Evolutionary conservation across 2,329 filamentous ascomycete species (phyloP).

Genomic region (Didymella pinodella): DNA sequence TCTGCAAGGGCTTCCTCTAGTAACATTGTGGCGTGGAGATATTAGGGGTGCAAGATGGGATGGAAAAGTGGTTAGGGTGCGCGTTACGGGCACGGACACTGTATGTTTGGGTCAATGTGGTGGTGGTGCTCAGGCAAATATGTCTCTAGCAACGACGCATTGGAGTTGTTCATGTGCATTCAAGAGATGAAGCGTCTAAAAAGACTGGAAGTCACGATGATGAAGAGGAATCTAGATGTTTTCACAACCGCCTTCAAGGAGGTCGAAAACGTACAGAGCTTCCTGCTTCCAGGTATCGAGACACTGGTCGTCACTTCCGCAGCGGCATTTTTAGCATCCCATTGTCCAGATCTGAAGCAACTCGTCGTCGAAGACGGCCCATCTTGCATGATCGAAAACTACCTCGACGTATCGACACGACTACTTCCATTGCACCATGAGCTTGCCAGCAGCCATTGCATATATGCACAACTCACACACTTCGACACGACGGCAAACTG

Average conservation of each 20-base stretch:
- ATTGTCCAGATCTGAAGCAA: constrained; percentile 22
- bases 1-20: too few species aligned
- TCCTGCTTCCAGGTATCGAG: constrained; percentile 16
- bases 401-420: constrained; percentile 15
- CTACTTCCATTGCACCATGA: constrained; percentile 11
- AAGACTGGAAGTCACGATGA: constrained; percentile 29
- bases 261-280: background rate
- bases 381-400: constrained; percentile 26
- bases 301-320: constrained; percentile 19
- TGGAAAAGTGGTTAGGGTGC: too few species aligned
- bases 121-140: constrained; percentile 31
- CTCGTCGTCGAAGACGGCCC: constrained; percentile 22
- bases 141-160: constrained; percentile 23
- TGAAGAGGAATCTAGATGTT: constrained; percentile 30
- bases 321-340: constrained; percentile 22
- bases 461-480: constrained; percentile 7
- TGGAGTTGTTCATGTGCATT: constrained; percentile 24
- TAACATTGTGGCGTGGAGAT: too few species aligned
- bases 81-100: too few species aligned
- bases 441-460: background rate
- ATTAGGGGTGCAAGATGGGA: too few species aligned
- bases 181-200: constrained; percentile 14
- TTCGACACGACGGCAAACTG: constrained; percentile 28
- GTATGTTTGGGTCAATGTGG: constrained; percentile 31
- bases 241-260: constrained; percentile 23